Evolutionary conservation across 169 alveolate species (phyloP), one percentile per base, ranked within the genome.

Genomic region (Ichthyophthirius multifiliis): DNA sequence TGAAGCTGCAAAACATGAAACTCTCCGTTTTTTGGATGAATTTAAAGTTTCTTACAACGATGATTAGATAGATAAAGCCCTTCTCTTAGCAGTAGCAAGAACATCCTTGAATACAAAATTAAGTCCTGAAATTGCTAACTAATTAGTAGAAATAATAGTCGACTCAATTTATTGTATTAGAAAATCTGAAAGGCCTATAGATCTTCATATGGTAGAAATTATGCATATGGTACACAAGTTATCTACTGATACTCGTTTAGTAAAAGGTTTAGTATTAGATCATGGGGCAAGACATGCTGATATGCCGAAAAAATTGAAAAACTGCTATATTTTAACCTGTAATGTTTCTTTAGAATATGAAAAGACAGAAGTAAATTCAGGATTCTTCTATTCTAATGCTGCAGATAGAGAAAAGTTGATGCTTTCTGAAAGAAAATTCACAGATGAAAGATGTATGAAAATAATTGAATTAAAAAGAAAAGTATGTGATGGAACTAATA

Each of bases 271-370:
- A 97, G 99, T 98, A 5, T 85, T 98, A 80, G 99, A 98, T 90
- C 99, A 98, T 90, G 99, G 99, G 10, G 95, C 99, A 12, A 88
- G 99, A 47, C 99, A 98, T 85, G 98, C 99, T 45, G 98, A 97
- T 76, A 99, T 98, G 99, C 99, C 99, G n/a, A 96, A 96, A 85
- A 90, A 93, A 74, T 93, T 98, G 41, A 96, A 96, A 85, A 98
- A 98, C 86, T 97, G 99, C 82, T 98, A 94, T 90, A 98, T 98
- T 20, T 94, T 99, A 77, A 97, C 99, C 43, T 95, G 98, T 84
- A 99, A 99, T 92, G 99, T 98, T 32, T 95, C 99, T 31, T 95
- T 99, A 75, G 99, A 99, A 90, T 99, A 98, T 90, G 99, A 99
- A 89, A 97, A 98, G 90, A 96, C 99, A 63, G 99, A 99, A 92